phyloP scores from a whole-genome alignment of 2,329 filamentous ascomycete species.

The Penicillium concentricum region DNA sequence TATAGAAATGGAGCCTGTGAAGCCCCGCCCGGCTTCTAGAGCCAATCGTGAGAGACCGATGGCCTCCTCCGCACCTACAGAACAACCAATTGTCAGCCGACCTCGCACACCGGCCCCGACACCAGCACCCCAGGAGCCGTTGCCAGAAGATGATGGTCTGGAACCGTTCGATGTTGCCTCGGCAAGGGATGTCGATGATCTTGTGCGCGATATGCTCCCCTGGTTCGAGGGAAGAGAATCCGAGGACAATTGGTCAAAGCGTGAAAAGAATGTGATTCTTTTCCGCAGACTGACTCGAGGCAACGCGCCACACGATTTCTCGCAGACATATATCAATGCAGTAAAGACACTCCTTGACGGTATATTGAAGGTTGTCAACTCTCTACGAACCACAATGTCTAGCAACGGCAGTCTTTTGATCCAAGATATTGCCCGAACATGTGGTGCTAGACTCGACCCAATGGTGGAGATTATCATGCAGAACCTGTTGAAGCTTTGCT shows the following conservation, averaged over 20 bases:
- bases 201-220: conserved; percentile 75
- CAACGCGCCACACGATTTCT: conserved; percentile 77
- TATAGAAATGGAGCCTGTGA: conserved; percentile 21
- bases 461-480: conserved; percentile 91
- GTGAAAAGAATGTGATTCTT: conserved; percentile 77
- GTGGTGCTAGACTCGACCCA: conserved; percentile 76
- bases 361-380: conserved; percentile 80
- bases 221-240: conserved; percentile 85
- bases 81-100: conserved; percentile 36
- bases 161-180: conserved; percentile 84
- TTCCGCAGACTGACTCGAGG: conserved; percentile 77
- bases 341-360: conserved; percentile 78
- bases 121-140: conserved; percentile 7
- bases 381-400: conserved; percentile 83
- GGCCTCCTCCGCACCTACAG: conserved; percentile 9
- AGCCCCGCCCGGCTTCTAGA: conserved; percentile 22
- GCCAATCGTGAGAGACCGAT: conserved; percentile 18
- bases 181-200: conserved; percentile 81
- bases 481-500: conserved; percentile 83
- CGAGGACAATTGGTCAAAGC: conserved; percentile 85
- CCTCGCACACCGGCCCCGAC: conserved; percentile 20
- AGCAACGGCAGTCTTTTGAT: conserved; percentile 81
- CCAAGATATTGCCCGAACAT: conserved; percentile 76
- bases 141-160: conserved; percentile 64
- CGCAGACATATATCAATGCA: conserved; percentile 65